Conservation (phyloP, 2,329 filamentous ascomycete genomes). For the Trichoderma atroviride region DNA sequence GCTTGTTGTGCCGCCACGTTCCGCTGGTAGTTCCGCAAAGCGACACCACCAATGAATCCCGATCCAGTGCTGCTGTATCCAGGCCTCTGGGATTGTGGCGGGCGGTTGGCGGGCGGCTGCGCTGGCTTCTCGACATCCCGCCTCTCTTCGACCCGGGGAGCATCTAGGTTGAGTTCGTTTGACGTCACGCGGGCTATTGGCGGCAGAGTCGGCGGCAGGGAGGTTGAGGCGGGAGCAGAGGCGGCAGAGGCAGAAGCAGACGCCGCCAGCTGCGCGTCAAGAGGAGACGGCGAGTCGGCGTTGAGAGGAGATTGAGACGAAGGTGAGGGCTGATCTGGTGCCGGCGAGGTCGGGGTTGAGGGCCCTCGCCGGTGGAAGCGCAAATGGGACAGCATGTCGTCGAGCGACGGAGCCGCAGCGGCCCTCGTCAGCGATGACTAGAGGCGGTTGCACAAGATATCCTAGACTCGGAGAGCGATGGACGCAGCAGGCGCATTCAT, state of each 20-base stretch:
- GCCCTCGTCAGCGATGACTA: not conserved
- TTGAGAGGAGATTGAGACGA: constrained; percentile 46
- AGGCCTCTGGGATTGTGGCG: constrained; percentile 37
- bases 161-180: constrained; percentile 34
- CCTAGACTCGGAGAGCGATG: constrained; percentile 10
- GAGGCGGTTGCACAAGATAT: constrained; percentile 11
- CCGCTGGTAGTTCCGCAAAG: constrained; percentile 54
- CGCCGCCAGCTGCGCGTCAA: constrained; percentile 42
- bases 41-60: constrained; percentile 59
- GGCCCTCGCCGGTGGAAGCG: constrained; percentile 61
- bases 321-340: constrained; percentile 50
- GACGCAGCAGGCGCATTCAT: constrained; percentile 25
- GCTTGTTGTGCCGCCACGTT: constrained; percentile 37
- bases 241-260: constrained; percentile 47
- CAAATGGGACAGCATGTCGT: constrained; percentile 55
- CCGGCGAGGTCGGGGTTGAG: constrained; percentile 58
- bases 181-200: constrained; percentile 55
- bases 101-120: constrained; percentile 32
- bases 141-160: constrained; percentile 30
- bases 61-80: constrained; percentile 43
- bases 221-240: constrained; percentile 41
- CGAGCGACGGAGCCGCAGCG: constrained; percentile 17
- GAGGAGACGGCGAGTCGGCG: constrained; percentile 43
- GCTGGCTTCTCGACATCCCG: constrained; percentile 34
- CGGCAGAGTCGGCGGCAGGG: constrained; percentile 50